phyloP scores from a whole-genome alignment of 257 asterid genomes.

The Solanum boliviense region DNA sequence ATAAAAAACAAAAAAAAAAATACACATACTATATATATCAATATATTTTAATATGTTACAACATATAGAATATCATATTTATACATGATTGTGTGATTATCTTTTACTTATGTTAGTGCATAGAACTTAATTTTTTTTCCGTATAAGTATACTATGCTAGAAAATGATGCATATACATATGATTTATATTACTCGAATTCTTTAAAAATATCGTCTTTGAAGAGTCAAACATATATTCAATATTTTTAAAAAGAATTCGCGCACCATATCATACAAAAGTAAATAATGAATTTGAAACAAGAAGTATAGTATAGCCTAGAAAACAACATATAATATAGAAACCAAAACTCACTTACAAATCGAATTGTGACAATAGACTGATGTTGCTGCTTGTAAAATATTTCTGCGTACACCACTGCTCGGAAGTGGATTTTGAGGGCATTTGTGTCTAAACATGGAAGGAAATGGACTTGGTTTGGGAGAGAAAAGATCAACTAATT shows the following conservation, averaged over 20 bases:
- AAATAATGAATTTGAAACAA: neutral
- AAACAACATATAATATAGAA: neutral
- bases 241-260: too few relatives aligned
- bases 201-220: too few relatives aligned
- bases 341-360: neutral
- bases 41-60: neutral
- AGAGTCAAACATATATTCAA: neutral
- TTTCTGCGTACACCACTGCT: neutral
- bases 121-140: neutral
- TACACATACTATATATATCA: neutral
- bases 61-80: neutral
- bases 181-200: neutral
- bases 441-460: neutral
- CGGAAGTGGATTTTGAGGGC: neutral
- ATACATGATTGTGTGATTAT: neutral
- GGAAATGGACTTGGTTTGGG: conserved; percentile 9
- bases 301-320: neutral
- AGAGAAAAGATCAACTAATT: conserved; percentile 10
- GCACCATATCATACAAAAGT: neutral
- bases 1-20: neutral
- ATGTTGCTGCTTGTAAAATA: neutral
- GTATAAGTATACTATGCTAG: neutral
- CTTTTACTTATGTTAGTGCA: neutral
- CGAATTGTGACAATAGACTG: neutral
- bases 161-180: neutral